Base-by-base conservation (phyloP, 768 basidiomycete species). In the Tylopilus felleus region DNA sequence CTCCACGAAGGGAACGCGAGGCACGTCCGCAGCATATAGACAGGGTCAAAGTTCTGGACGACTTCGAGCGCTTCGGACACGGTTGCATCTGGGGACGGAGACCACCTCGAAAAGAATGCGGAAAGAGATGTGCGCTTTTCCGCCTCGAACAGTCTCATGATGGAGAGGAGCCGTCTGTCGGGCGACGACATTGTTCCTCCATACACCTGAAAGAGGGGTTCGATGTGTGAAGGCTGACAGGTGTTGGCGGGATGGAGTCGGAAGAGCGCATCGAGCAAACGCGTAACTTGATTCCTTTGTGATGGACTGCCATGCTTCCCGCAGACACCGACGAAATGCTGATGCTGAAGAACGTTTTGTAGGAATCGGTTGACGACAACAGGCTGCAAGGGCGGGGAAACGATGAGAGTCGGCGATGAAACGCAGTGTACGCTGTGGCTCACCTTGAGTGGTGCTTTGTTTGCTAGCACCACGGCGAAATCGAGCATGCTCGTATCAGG, bases 151-250 rank as follows among this genome's bases (percentile, higher is more conserved):
- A 93, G 73, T 33, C 80, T 80, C 74, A 95, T 87, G 50, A 97
- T 80, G 1, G 82, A 79, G 5, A 97, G 73, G 2, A 98, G 74
- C 27, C 74, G 73, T 25, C 79, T 75, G 65, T 98, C 95, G 2
- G 86, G 59, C 5, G 41, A 46, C 0, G 83, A 80, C n/a, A 89
- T 66, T 0, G 88, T 88, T 1, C 88, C 95, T 9, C 79, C 71
- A 66, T 98, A 98, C 1, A 93, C 72, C 19, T 72, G 73, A 41
- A 89, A 70, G 33, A 98, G 75, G 1, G 90, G 91, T 43, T 90
- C 85, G 41, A 95, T 72, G 59, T 95, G 91, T 4, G 82, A 86
- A 10, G 85, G 78, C 66, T 96, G 95, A 63, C 90, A 95, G 2
- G 93, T 88, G 61, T 92, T 92, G 13, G 76, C 70, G 0, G 93